Percentiles rank a stretch among this genome's conserved stretches.
phyloP scores from a whole-genome alignment of 805 yeast genomes.

The Teunomyces cretensis region DNA sequence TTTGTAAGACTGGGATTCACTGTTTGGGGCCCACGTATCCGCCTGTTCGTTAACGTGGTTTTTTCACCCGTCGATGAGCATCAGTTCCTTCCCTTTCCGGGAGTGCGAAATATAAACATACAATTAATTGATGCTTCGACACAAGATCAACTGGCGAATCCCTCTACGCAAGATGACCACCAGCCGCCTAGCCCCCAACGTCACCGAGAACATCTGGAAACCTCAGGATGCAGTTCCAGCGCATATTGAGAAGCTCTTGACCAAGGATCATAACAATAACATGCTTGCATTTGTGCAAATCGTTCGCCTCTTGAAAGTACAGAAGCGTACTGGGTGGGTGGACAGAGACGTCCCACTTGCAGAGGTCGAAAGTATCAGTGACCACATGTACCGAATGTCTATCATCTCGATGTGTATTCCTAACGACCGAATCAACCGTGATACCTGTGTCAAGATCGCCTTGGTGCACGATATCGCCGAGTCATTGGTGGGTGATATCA shows the following conservation, averaged over 20 bases:
- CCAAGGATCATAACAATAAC: slow-evolving; percentile 38
- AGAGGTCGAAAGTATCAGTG: slow-evolving; percentile 74
- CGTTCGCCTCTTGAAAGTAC: slow-evolving; percentile 68
- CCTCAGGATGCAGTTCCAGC: slow-evolving; percentile 55
- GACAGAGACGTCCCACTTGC: slow-evolving; percentile 55
- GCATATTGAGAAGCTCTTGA: slow-evolving; percentile 38
- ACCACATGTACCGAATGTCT: slow-evolving; percentile 95
- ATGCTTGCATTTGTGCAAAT: slow-evolving; percentile 62
- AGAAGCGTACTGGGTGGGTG: slow-evolving; percentile 92
- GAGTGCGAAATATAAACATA: slow-evolving; percentile 3
- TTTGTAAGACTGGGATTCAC: background rate
- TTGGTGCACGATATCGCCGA: slow-evolving; percentile 94
- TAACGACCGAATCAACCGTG: slow-evolving; percentile 51
- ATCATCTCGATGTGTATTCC: slow-evolving; percentile 72
- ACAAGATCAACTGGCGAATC: background rate
- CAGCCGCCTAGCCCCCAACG: slow-evolving; percentile 9
- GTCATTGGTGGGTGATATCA: slow-evolving; percentile 89
- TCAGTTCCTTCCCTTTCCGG: background rate
- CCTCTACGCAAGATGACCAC: background rate
- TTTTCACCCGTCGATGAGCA: background rate
- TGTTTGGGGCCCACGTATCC: background rate
- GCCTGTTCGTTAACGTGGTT: background rate
- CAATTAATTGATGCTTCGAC: background rate
- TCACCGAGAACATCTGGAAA: slow-evolving; percentile 41
- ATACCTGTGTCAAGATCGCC: slow-evolving; percentile 80